Evolutionary conservation across 495 filamentous ascomycete species (phyloP).

Genomic region (Xylaria scruposa): DNA sequence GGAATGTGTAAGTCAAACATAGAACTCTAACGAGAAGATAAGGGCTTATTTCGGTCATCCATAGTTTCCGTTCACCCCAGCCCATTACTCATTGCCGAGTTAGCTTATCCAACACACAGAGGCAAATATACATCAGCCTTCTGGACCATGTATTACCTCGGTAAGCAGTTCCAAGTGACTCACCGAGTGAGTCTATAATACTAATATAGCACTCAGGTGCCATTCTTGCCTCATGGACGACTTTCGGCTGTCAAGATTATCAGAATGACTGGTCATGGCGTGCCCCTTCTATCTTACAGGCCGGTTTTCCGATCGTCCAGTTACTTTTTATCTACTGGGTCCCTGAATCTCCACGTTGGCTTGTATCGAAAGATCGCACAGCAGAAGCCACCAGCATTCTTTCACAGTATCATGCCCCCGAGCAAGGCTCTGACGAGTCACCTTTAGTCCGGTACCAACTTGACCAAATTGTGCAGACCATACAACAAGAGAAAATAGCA

Average conservation of each 20-base stretch:
- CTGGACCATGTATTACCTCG: slow-evolving; percentile 40
- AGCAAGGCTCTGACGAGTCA: slow-evolving; percentile 24
- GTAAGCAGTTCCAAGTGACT: slow-evolving; percentile 11
- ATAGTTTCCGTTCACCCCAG: slow-evolving; percentile 59
- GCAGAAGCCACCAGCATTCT: slow-evolving; percentile 30
- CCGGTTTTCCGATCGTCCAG: slow-evolving; percentile 56
- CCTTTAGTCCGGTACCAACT: slow-evolving; percentile 36
- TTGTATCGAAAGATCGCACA: slow-evolving; percentile 35
- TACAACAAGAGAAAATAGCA: slow-evolving; percentile 32
- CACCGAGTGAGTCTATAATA: slow-evolving; percentile 40
- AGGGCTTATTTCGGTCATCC: neutral
- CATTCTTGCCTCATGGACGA: slow-evolving; percentile 31
- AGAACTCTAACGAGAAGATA: neutral
- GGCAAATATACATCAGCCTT: slow-evolving; percentile 49
- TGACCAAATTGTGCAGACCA: slow-evolving; percentile 35
- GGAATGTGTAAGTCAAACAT: slow-evolving; percentile 43
- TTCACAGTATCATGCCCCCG: slow-evolving; percentile 26
- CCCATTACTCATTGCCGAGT: slow-evolving; percentile 66
- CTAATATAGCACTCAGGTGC: slow-evolving; percentile 15
- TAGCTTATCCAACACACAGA: slow-evolving; percentile 64
- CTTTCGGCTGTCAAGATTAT: slow-evolving; percentile 29
- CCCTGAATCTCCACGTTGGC: slow-evolving; percentile 47
- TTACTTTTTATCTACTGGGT: slow-evolving; percentile 49
- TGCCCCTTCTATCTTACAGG: slow-evolving; percentile 40
- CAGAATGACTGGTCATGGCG: slow-evolving; percentile 55